Evolutionary conservation across 257 asterid species (phyloP).

Genomic region (Salvia rosmarinus): DNA sequence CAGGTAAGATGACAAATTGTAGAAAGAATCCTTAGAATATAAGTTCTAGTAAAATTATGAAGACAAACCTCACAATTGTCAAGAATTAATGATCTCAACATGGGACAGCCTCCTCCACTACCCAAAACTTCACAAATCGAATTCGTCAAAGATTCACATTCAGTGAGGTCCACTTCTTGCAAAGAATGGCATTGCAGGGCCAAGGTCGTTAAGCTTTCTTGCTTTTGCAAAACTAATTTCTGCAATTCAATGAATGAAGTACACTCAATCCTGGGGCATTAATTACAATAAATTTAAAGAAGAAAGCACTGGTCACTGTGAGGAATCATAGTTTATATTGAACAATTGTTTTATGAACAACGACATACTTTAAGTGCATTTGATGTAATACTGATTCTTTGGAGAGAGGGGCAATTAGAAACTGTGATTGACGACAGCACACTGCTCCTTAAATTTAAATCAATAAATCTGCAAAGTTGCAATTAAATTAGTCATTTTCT

Average conservation of each 20-base stretch:
- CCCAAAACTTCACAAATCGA: constrained; percentile 90
- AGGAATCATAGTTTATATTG: constrained; percentile 16
- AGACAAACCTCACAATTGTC: constrained; percentile 89
- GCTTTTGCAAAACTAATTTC: constrained; percentile 98
- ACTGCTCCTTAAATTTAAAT: constrained; percentile 68
- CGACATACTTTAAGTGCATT: constrained; percentile 70
- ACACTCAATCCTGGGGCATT: constrained; percentile 23
- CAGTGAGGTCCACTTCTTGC: constrained; percentile 97
- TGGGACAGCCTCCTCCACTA: constrained; percentile 95
- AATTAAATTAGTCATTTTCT: constrained; percentile 19
- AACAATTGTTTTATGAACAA: constrained; percentile 10
- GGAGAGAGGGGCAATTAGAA: constrained; percentile 87
- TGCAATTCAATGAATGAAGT: constrained; percentile 46
- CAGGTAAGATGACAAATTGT: constrained; percentile 15
- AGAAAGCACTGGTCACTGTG: constrained; percentile 16
- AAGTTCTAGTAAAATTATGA: constrained; percentile 2
- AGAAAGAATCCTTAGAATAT: neutral
- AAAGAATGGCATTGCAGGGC: constrained; percentile 78
- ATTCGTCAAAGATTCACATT: constrained; percentile 88
- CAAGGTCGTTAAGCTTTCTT: constrained; percentile 79
- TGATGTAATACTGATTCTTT: constrained; percentile 77
- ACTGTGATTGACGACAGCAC: constrained; percentile 75
- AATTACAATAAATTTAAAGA: constrained; percentile 1
- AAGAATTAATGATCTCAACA: constrained; percentile 73
- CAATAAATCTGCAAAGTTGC: constrained; percentile 66